Conservation (phyloP, 495 filamentous ascomycete species). For the Physcia stellaris region DNA sequence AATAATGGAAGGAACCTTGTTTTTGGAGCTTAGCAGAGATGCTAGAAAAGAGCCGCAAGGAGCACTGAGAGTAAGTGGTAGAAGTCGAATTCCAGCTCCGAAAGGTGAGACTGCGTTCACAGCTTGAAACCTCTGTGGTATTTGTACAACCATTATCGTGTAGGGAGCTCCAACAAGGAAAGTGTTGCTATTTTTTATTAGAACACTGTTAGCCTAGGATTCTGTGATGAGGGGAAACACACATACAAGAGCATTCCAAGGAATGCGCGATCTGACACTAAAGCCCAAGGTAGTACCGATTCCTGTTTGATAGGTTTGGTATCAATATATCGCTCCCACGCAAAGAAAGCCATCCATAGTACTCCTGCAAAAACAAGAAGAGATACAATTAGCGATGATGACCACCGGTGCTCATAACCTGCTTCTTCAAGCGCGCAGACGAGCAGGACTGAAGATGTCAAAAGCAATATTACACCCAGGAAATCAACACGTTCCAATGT, state of each 20-base stretch:
- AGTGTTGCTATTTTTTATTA: too few species aligned
- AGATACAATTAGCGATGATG: constrained; percentile 25
- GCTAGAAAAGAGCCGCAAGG: constrained; percentile 15
- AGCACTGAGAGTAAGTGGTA: constrained; percentile 11
- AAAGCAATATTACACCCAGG: constrained; percentile 32
- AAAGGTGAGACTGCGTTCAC: constrained; percentile 28
- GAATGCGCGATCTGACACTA: constrained; percentile 8
- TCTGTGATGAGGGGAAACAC: too few species aligned
- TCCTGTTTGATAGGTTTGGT: constrained; percentile 12
- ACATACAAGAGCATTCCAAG: too few species aligned
- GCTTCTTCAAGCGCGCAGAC: constrained; percentile 40
- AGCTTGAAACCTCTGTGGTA: constrained; percentile 44
- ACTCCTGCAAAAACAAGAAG: constrained; percentile 18
- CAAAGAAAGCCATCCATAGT: constrained; percentile 19
- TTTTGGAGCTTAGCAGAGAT: constrained; percentile 10
- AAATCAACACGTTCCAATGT: constrained; percentile 31
- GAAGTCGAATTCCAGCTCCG: constrained; percentile 26
- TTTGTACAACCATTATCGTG: constrained; percentile 36
- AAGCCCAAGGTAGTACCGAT: constrained; percentile 18
- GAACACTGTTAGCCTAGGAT: too few species aligned
- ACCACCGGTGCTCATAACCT: constrained; percentile 27
- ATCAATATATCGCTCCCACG: constrained; percentile 17
- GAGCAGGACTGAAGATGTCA: constrained; percentile 36
- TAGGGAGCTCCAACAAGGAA: constrained; percentile 42
- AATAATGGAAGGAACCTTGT: constrained; percentile 33